Evolutionary conservation across 257 asterid genomes (phyloP).

Genomic region (Lantana camara): DNA sequence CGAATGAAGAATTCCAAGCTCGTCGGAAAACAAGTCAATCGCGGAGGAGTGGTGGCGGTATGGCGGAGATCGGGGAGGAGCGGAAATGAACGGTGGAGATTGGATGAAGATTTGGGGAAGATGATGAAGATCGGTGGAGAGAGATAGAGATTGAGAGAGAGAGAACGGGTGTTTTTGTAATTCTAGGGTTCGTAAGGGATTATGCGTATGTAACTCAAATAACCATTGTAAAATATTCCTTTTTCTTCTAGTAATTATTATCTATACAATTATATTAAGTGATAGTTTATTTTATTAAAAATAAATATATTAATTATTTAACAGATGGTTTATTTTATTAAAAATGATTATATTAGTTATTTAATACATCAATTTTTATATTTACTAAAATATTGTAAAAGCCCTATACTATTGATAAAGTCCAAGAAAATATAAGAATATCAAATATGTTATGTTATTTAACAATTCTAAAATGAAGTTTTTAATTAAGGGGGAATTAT

Average conservation of each 20-base stretch:
- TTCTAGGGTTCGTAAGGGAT: constrained; percentile 44
- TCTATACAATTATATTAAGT: too few species aligned
- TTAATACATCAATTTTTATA: too few species aligned
- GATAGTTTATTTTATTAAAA: too few species aligned
- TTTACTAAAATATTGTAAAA: too few species aligned
- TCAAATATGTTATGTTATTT: too few species aligned
- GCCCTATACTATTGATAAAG: too few species aligned
- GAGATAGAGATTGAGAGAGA: constrained; percentile 20
- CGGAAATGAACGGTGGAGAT: constrained; percentile 46
- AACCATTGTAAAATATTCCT: not conserved
- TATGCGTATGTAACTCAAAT: not conserved
- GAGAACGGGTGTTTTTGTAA: constrained; percentile 31
- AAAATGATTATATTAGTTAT: too few species aligned
- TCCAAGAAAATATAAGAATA: too few species aligned
- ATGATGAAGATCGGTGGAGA: constrained; percentile 35
- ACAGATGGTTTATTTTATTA: too few species aligned
- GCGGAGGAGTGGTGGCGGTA: constrained; percentile 21
- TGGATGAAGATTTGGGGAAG: constrained; percentile 33
- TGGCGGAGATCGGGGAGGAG: constrained; percentile 26
- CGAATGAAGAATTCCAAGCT: constrained; percentile 10
- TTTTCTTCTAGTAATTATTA: not conserved
- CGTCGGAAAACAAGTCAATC: constrained; percentile 19
- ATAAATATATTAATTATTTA: too few species aligned
- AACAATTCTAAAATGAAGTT: too few species aligned
- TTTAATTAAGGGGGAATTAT: too few species aligned